Evolutionary conservation across 306 rosid genomes (phyloP), one percentile per base, ranked within the genome.

Genomic region (Betula pendula): DNA sequence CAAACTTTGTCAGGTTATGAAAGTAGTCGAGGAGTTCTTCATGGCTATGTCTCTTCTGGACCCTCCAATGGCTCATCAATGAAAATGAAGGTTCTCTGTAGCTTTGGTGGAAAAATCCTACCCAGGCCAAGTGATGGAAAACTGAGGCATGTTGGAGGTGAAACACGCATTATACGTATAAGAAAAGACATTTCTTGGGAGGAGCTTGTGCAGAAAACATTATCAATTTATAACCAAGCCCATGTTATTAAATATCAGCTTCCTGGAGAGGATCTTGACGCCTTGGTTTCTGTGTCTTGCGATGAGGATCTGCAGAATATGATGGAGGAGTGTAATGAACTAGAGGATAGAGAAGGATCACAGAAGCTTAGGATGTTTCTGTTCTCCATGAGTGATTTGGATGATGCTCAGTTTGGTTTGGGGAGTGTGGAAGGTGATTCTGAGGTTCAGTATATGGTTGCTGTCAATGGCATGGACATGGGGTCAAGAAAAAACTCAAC

Each of bases 231-330:
- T 84, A 77, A 76, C 74, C 91, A 93, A 82, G 74, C 82, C 79
- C 81, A 77, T 72, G 86, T 81, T 60, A 85, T 93, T 22, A 93
- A 88, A 81, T 93, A 93, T 85, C 97, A 93, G 88, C 97, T 93
- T 83, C 97, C 97, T 48, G 97, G 96, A 29, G 97, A 93, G 88
- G 97, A 93, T 76, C 97, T 93, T 63, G 97, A 93, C 85, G 96
- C 97, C 33, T 87, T 93, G 82, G 97, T 93, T 58, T 89, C 97
- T 74, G 94, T 93, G 14, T 89, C 96, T 47, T 89, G 85, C 48
- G 90, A 89, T 35, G 96, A 91, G 85, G 96, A 91, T 82, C 85
- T 91, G 78, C 92, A 79, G 84, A 89, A 89, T 78, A 91, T 91
- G 96, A 87, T 91, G 92, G 96, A 91, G 77, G 96, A 91, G 80